Evolutionary conservation across 768 basidiomycete genomes (phyloP), one percentile per base, ranked within the genome.

Genomic region (Dacryopinax primogenitus): DNA sequence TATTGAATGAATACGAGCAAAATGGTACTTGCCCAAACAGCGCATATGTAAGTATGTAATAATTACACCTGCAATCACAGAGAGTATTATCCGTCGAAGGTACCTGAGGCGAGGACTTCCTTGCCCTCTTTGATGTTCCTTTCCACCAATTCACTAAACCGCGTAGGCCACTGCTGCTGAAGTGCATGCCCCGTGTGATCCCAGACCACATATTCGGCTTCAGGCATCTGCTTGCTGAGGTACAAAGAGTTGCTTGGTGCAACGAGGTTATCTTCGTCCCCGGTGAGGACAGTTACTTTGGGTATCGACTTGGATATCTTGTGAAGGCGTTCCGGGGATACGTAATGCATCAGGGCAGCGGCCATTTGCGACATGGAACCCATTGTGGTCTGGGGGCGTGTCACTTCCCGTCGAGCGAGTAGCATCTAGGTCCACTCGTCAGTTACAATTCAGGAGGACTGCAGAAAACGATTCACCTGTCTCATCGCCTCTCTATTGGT

Each of bases 351-450:
- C 0, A 87, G 67, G 0, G 70, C 84, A 0, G 90, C 87, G 15
- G 76, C 78, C 82, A 87, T 84, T 72, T 92, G 91, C 12, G 86
- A 88, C 16, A 92, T 65, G 30, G 81, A 75, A 0, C 90, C 90
- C 18, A 81, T 66, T 63, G 85, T 72, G 1, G 75, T 77, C 68
- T 90, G 90, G 1, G 81, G 82, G 34, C 79, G 80, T 1, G 86
- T 84, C 6, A 81, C 74, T 3, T 73, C 68, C 18, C 83, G 74
- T 21, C 85, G 83, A 18, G 71, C 74, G 39, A 76, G 72, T 68
- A 78, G 79, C 1, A 69, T n/a, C 37, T 62, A 45, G 36, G 21
- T 23, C 3, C 18, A 18, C 7, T 44, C 41, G 18, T 44, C 41
- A 33, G 62, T 32, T 7, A 16, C 6, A 30, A 36, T 15, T 3